Base-by-base conservation (phyloP, 306 rosid genomes). In the Lathyrus tuberosus region DNA sequence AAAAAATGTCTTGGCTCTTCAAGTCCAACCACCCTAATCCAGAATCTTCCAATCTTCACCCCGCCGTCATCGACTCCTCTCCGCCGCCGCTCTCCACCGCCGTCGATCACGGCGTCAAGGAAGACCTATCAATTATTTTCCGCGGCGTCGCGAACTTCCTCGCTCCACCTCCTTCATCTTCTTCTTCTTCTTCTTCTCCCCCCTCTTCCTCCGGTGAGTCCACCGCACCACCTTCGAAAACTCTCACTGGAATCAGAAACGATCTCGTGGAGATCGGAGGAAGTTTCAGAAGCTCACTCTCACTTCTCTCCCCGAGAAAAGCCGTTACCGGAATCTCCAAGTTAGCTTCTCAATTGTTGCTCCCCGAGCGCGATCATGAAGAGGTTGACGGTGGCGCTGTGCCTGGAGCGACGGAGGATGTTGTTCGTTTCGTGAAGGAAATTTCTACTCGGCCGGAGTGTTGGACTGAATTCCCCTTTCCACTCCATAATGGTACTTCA, bases 241-340 rank as follows among this genome's bases (percentile, higher is more conserved):
- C 86, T 60, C 75, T 94, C 38, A 14, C 73, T 3, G 99, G 99
- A 60, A 83, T 94, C 63, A 85, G 88, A 30, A 94, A 83, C 86
- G 99, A 94, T 85, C 91, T 94, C 8, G 89, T 62, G 76, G 99
- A 94, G 81, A 91, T 94, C 76, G 80, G 96, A 15, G 96, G 97
- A 66, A 87, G 95, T 77, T 84, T 94, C 76, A 83, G 69, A 76
- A 80, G 65, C 68, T 82, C 96, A n/a, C 67, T 94, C 31, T 82
- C 89, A n/a, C 80, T 85, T 71, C 88, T 92, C 76, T 92, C 96
- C 10, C 11, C 86, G 10, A 81, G 79, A 75, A 91, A 78, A 74
- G 97, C 95, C 11, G 92, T 89, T 75, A 75, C 86, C 41, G 89
- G 78, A 79, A 80, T 94, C 64, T 94, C 97, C 16, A 85, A 80